Conservation (phyloP, 495 filamentous ascomycete species). For the Cryomyces minteri region DNA sequence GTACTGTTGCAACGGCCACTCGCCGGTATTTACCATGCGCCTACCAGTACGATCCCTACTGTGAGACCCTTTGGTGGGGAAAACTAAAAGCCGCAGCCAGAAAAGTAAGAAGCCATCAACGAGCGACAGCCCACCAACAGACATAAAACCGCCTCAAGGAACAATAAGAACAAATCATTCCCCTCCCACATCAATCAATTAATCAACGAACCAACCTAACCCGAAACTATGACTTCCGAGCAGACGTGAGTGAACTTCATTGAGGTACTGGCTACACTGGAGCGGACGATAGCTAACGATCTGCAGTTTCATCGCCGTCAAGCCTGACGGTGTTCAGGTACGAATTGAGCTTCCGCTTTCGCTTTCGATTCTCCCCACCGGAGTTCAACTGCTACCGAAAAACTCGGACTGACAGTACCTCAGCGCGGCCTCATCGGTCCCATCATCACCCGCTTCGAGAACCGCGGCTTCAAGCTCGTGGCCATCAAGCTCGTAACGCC, state of each 20-base stretch:
- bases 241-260: slow-evolving; percentile 61
- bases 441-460: slow-evolving; percentile 96
- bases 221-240: slow-evolving; percentile 63
- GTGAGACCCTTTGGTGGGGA: no score
- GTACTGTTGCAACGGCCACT: no score
- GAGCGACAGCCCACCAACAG: no score
- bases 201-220: slow-evolving; percentile 10
- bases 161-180: no score
- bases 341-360: slow-evolving; percentile 5
- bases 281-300: slow-evolving; percentile 2
- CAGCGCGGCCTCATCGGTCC: slow-evolving; percentile 91
- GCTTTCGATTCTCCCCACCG: slow-evolving; percentile 1
- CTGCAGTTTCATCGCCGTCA: slow-evolving; percentile 91
- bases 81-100: no score
- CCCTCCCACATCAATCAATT: not conserved
- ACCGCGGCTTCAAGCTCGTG: slow-evolving; percentile 91
- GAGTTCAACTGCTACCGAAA: slow-evolving; percentile 5
- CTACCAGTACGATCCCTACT: no score
- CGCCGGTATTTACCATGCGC: no score
- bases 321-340: slow-evolving; percentile 99
- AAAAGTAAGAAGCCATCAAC: no score
- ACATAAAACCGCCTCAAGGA: no score
- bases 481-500: slow-evolving; percentile 89
- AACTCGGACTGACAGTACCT: slow-evolving; percentile 9
- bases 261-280: slow-evolving; percentile 28